These are phyloP conservation scores for Aspergillus arachidicola DNA, from an alignment of 2,329 filamentous ascomycete genomes.

Conservation along the genomic window DNA sequence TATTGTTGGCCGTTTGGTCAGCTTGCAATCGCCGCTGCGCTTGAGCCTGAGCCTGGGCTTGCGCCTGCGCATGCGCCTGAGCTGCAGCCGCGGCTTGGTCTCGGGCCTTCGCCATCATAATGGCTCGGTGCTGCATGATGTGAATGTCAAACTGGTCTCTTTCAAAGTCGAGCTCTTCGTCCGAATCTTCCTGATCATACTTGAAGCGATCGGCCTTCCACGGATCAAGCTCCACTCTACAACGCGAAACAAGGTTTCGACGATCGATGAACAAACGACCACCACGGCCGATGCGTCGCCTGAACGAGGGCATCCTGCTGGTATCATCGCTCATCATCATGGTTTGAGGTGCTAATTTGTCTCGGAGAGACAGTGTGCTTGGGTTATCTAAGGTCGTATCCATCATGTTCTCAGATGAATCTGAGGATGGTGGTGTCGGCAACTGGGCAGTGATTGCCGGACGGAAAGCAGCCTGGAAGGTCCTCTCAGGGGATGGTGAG, in stretches of 20 bases:
- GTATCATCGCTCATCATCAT: conserved; percentile 48
- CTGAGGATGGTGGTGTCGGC: conserved; percentile 53
- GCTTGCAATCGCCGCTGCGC: conserved; percentile 39
- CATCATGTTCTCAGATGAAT: conserved; percentile 48
- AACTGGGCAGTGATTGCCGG: conserved; percentile 69
- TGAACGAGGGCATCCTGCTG: conserved; percentile 66
- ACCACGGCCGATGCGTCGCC: conserved; percentile 80
- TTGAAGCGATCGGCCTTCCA: conserved; percentile 73
- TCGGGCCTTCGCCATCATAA: conserved; percentile 49
- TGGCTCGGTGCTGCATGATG: conserved; percentile 59
- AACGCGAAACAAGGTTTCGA: conserved; percentile 64
- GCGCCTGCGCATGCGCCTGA: conserved; percentile 45
- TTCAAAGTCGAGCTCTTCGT: conserved; percentile 72
- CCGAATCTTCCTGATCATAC: conserved; percentile 82
- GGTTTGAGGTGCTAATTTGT: conserved; percentile 45
- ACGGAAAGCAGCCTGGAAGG: conserved; percentile 66
- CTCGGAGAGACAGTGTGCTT: conserved; percentile 34
- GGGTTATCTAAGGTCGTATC: conserved; percentile 40
- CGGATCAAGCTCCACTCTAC: conserved; percentile 49
- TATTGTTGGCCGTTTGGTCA: conserved; percentile 34
- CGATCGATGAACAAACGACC: conserved; percentile 89
- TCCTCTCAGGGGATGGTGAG: conserved; percentile 71
- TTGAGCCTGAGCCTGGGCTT: conserved; percentile 44
- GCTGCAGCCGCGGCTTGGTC: conserved; percentile 47
- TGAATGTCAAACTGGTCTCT: conserved; percentile 69